Evolutionary conservation across 768 basidiomycete genomes (phyloP).

Genomic region (Tricholoma flavovirens): DNA sequence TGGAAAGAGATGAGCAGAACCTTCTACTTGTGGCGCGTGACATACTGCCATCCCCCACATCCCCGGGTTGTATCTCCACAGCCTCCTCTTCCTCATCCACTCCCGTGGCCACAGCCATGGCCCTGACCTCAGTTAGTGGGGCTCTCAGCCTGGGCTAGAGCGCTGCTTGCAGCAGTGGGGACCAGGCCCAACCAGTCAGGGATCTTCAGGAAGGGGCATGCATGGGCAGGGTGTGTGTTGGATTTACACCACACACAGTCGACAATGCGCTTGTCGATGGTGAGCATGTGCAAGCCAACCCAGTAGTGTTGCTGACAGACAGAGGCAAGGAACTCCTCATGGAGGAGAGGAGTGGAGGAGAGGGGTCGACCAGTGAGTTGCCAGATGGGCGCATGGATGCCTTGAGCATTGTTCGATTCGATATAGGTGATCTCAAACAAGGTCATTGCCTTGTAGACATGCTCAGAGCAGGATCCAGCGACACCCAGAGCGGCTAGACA

Average conservation of each 20-base stretch:
- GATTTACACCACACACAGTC: constrained; percentile 7
- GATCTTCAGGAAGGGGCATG: constrained; percentile 5
- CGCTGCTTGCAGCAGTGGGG: not conserved
- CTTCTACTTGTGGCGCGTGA: not conserved
- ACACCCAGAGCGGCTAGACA: not conserved
- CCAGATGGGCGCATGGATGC: constrained; percentile 2
- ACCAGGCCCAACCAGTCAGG: constrained; percentile 3
- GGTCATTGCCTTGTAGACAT: not conserved
- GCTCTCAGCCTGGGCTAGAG: not conserved
- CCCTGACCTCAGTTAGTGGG: not conserved
- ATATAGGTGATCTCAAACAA: constrained; percentile 3
- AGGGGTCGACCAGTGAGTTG: constrained; percentile 4
- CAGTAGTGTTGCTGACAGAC: not conserved
- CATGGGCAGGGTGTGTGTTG: constrained; percentile 1
- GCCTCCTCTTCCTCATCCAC: not conserved
- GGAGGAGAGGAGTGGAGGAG: not conserved
- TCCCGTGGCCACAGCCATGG: not conserved
- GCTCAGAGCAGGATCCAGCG: not conserved
- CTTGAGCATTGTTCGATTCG: not conserved
- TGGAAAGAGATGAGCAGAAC: not conserved
- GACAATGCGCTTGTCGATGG: not conserved
- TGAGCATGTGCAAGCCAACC: not conserved
- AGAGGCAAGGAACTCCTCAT: not conserved
- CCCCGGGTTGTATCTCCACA: not conserved
- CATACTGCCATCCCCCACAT: not conserved